phyloP scores from a whole-genome alignment of 2,329 filamentous ascomycete species.

The Talaromyces pinophilus region DNA sequence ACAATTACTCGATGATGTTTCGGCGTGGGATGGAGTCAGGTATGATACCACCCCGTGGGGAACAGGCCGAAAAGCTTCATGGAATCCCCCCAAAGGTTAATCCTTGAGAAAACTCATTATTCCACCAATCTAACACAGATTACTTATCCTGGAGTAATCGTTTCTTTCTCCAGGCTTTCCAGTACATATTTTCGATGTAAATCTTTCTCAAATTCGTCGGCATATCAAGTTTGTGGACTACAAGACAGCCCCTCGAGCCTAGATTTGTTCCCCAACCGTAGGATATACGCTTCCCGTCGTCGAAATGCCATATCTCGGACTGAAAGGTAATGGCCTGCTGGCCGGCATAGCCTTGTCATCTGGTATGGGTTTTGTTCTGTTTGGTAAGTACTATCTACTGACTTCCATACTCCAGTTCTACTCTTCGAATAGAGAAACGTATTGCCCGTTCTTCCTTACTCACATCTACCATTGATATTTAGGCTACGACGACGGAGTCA shows the following conservation, averaged over 20 bases:
- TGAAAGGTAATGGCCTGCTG: conserved; percentile 24
- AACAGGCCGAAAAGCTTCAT: not conserved
- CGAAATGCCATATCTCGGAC: conserved; percentile 37
- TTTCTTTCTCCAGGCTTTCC: not conserved
- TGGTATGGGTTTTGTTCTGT: not conserved
- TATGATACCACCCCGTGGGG: not conserved
- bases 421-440: not conserved
- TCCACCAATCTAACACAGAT: not conserved
- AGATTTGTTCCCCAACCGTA: not conserved
- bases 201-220: not conserved
- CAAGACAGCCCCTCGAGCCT: not conserved
- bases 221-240: not conserved
- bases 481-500: conserved; percentile 25
- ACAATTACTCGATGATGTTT: not conserved
- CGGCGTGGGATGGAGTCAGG: not conserved
- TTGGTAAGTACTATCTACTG: not conserved
- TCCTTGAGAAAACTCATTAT: not conserved
- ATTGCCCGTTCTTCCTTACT: not conserved
- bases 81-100: not conserved
- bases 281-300: not conserved
- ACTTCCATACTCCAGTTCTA: not conserved
- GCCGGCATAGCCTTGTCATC: not conserved
- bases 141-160: not conserved
- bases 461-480: not conserved
- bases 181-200: not conserved